Base-by-base conservation (phyloP, 78 protist genomes). In the Tieghemostelium lacteum region DNA sequence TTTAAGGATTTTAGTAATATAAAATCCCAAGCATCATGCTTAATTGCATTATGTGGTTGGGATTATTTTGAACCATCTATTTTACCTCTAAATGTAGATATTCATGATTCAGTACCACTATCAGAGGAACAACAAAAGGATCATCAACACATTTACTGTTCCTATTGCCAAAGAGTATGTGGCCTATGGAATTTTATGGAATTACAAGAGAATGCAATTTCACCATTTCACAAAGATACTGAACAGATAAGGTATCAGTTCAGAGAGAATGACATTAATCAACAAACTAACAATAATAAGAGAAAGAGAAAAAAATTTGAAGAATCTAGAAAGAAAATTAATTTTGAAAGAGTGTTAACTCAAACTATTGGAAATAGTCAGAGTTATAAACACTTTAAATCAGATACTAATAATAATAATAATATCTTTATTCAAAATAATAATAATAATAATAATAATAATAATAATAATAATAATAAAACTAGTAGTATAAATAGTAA, bases 31-130 rank as follows among this genome's bases (percentile, higher is more conserved):
- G 33, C 33, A 7, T n/a, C 89, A 29, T 67, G 73, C 58, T 28
- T 83, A 19, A 26, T 83, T 20, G 89, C 89, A 22, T 45, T 83
- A 28, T 83, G 89, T 83, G 89, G 89, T 10, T 83, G 89, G 89
- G 89, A 83, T 66, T 50, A 34, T 78, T n/a, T n/a, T n/a, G n/a
- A n/a, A n/a, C n/a, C n/a, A n/a, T n/a, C n/a, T n/a, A n/a, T n/a
- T n/a, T n/a, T n/a, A n/a, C n/a, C n/a, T n/a, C 10, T 45, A 45
- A 6, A 14, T 45, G 52, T 45, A 45, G 10, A 45, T 45, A n/a
- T n/a, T n/a, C n/a, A n/a, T n/a, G n/a, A n/a, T n/a, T n/a, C n/a
- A n/a, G n/a, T n/a, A n/a, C n/a, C n/a, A n/a, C n/a, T n/a, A n/a
- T n/a, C n/a, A n/a, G 52, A 45, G 52, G 52, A 45, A 10, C n/a